Evolutionary conservation across 768 basidiomycete species (phyloP).

Genomic region (Lactifluus subvellereus): DNA sequence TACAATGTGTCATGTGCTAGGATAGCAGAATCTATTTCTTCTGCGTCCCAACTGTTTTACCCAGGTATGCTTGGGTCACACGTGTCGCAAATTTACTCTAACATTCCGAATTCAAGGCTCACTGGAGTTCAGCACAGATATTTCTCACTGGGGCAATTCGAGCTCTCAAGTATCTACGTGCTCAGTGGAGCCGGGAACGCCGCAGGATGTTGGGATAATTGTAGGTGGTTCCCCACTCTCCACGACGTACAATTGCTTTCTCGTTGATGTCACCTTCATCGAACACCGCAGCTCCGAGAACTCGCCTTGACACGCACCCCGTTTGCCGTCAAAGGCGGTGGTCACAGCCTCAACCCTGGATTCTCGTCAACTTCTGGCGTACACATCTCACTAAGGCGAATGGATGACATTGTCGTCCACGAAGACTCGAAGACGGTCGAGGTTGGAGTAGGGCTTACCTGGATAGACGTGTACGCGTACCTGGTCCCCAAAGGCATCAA

Average conservation of each 20-base stretch:
- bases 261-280: neutral
- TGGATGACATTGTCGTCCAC: neutral
- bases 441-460: neutral
- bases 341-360: neutral
- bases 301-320: neutral
- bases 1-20: neutral
- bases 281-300: neutral
- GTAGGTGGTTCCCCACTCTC: neutral
- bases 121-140: constrained; percentile 1
- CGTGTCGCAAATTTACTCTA: neutral
- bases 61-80: neutral
- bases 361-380: neutral
- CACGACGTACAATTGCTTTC: neutral
- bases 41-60: neutral
- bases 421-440: neutral
- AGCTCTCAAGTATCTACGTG: constrained; percentile 21
- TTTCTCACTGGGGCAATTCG: constrained; percentile 19
- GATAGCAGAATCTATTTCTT: neutral
- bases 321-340: neutral
- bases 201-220: constrained; percentile 19
- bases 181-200: constrained; percentile 22
- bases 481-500: neutral
- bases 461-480: neutral
- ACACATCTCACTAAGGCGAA: neutral
- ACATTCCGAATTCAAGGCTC: constrained; percentile 4